Evolutionary conservation across 2,329 filamentous ascomycete genomes (phyloP), one percentile per base, ranked within the genome.

Genomic region (Elsinoe fawcettii): DNA sequence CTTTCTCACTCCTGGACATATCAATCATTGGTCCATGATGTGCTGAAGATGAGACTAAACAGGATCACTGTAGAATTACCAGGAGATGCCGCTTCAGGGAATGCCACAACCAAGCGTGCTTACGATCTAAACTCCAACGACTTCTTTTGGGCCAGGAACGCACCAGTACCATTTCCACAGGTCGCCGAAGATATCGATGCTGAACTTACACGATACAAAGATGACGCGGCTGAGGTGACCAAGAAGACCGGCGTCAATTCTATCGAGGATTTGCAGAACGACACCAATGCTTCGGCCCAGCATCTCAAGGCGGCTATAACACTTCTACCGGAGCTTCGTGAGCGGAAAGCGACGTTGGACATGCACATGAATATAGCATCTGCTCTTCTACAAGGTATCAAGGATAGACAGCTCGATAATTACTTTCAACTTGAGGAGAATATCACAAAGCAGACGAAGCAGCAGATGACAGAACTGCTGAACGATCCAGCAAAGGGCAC

Each of bases 321-420:
- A 0, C 76, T 96, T 20, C 77, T 99, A 12, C 95, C 93, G 0
- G 92, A 97, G 70, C 78, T 99, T 63, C 81, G 90, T 61, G 93
- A 97, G 71, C 85, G 93, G 59, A 99, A 99, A 70, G 85, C 86
- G n/a, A 81, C 86, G 18, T 80, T 99, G 4, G 93, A 96, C 69
- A 97, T 96, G 88, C 93, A 99, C 71, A 99, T 99, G 93, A 96
- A 95, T 69, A 96, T 97, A 59, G 79, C 95, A 2, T 92, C 91
- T 1, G 88, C 89, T 1, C 70, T 87, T 8, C 72, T 86, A 58
- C 82, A 85, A 65, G 91, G 90, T 1, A 96, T 97, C 71, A 96
- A 97, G 69, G 89, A 95, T 64, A 85, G 93, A 14, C 91, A 97
- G 70, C 78, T 99, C 5, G 93, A 99, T 69, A 93, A 93, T 69